Evolutionary conservation across 2,329 filamentous ascomycete genomes (phyloP), one percentile per base, ranked within the genome.

Genomic region (Sclerotinia sclerotiorum): DNA sequence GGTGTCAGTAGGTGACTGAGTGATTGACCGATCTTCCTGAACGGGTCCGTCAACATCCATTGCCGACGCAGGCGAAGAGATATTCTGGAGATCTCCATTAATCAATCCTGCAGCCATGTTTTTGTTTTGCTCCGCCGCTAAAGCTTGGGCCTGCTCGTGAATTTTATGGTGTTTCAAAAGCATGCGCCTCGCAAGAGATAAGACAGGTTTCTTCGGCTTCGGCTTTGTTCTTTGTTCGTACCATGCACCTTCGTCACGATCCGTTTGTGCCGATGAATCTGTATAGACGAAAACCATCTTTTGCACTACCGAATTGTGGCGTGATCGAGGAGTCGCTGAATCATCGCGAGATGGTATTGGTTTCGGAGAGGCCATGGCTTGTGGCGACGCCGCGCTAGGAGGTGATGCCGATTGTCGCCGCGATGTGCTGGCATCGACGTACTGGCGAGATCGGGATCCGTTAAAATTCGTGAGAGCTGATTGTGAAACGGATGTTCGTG

Each of bases 351-450:
- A 70, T 27, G 54, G 65, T 5, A 57, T 13, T 57, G 67, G 71
- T 5, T 70, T 62, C 29, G 73, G 71, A 32, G 74, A 74, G 27
- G 72, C 70, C 4, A 69, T 44, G 32, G 68, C 64, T 17, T 72
- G 74, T 48, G 77, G 76, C 21, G 77, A 78, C 15, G 73, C 48
- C 27, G 67, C 73, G 48, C 72, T 76, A 46, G 69, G 72, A 27
- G 77, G 76, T 5, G 77, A 78, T 8, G 70, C 74, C 21, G 77
- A 78, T 56, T 74, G 71, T 27, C 73, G 70, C 46, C 75, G 61
- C 11, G 76, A 76, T 39, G 75, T 76, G 64, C 75, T 74, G 27
- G 73, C 72, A 73, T 78, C 76, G 15, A 74, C 70, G 55, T 77
- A 76, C 54, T 76, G 72, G 27, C 72, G 72, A 27, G 68, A 62